Evolutionary conservation across 1,139 yeast genomes (phyloP).

Genomic region (Hansenula lynferdii): DNA sequence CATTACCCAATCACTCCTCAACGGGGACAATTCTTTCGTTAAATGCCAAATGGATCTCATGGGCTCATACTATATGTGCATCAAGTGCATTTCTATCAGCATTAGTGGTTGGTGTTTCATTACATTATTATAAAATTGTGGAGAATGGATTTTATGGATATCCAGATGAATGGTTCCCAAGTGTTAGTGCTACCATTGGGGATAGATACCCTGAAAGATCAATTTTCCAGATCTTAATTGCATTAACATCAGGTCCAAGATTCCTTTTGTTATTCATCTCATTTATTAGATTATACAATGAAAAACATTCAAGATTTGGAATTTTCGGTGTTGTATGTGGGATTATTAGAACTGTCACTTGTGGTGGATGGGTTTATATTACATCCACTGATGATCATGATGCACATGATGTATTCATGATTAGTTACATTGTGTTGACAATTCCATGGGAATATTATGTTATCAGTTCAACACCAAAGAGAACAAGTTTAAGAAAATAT

Average conservation of each 20-base stretch:
- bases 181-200: conserved; percentile 95
- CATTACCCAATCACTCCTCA: not conserved
- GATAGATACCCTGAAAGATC: conserved; percentile 96
- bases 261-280: conserved; percentile 61
- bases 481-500: conserved; percentile 42
- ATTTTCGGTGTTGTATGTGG: conserved; percentile 53
- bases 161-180: conserved; percentile 98
- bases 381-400: conserved; percentile 97
- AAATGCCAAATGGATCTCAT: conserved; percentile 62
- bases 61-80: conserved; percentile 70
- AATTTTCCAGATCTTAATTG: conserved; percentile 79
- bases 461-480: conserved; percentile 48
- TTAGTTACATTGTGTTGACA: conserved; percentile 78
- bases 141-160: conserved; percentile 81
- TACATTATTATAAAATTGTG: conserved; percentile 85
- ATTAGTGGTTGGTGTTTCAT: conserved; percentile 59
- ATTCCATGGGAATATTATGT: conserved; percentile 84
- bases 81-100: conserved; percentile 72
- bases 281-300: conserved; percentile 17
- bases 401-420: conserved; percentile 94
- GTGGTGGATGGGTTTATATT: conserved; percentile 98
- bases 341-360: conserved; percentile 76
- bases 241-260: conserved; percentile 79
- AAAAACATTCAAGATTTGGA: conserved; percentile 18
- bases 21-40: conserved; percentile 16